phyloP scores from a whole-genome alignment of 805 yeast genomes.

The Lipomyces spencermartinsiae region DNA sequence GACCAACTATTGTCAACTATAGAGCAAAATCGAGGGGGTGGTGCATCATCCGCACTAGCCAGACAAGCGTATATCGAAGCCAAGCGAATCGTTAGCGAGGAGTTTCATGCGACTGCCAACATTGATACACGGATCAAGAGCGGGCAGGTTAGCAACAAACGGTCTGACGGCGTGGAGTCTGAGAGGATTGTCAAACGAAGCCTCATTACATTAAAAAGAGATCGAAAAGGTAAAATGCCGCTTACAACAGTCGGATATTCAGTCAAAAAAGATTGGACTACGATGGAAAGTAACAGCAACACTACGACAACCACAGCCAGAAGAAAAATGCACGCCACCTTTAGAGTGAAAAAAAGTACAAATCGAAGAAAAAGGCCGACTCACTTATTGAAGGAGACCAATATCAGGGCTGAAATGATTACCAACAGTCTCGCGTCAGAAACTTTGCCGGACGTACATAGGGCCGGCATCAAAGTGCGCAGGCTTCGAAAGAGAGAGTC shows the following conservation, averaged over 20 bases:
- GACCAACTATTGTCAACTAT: not conserved
- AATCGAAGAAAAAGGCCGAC: not conserved
- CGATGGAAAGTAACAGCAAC: not conserved
- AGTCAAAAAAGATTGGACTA: not conserved
- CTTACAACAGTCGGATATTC: not conserved
- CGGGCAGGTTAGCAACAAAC: not conserved
- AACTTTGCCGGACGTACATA: not conserved
- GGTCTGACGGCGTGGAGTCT: not conserved
- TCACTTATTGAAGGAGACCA: not conserved
- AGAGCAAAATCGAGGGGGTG: not conserved
- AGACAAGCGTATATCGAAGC: constrained; percentile 3
- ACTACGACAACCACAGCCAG: not conserved
- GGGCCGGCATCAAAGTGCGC: not conserved
- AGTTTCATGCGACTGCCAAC: not conserved
- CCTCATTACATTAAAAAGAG: not conserved
- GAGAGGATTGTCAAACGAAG: not conserved
- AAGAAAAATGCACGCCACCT: not conserved
- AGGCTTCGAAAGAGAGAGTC: not conserved
- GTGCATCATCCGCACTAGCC: not conserved
- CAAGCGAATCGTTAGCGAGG: not conserved
- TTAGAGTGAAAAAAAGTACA: not conserved
- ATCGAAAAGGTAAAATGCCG: not conserved
- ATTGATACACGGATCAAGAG: not conserved
- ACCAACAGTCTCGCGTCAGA: not conserved
- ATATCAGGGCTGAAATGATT: not conserved